Conservation (phyloP, 2,329 filamentous ascomycete species). For the Xylariales sp. region DNA sequence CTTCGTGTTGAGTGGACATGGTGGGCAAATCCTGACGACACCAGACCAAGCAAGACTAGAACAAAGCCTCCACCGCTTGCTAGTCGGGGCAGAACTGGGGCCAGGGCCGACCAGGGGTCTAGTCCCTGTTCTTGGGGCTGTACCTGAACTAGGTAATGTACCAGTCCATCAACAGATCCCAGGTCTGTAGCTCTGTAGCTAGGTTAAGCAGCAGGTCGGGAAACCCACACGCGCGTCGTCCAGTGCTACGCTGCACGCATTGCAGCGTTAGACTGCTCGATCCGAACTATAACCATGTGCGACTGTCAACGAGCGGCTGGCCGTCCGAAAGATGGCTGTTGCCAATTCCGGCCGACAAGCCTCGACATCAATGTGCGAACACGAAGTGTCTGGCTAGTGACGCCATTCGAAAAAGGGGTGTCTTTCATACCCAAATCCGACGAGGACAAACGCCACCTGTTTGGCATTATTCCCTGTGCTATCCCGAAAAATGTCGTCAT, state of each 20-base stretch:
- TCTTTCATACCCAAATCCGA: neutral
- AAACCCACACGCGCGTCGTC: constrained; percentile 29
- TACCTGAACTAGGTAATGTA: constrained; percentile 43
- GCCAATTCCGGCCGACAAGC: constrained; percentile 21
- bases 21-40: constrained; percentile 37
- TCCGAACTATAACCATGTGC: constrained; percentile 21
- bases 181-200: too few relatives aligned
- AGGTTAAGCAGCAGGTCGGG: neutral
- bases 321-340: constrained; percentile 1
- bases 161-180: constrained; percentile 27
- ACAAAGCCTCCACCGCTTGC: constrained; percentile 26
- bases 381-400: constrained; percentile 32
- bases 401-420: constrained; percentile 32
- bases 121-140: constrained; percentile 47
- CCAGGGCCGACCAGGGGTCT: constrained; percentile 27
- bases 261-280: constrained; percentile 19
- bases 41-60: constrained; percentile 18
- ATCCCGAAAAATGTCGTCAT: constrained; percentile 37
- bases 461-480: constrained; percentile 19
- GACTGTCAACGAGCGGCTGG: constrained; percentile 19
- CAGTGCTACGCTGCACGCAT: constrained; percentile 30
- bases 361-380: constrained; percentile 28
- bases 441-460: constrained; percentile 25
- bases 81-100: constrained; percentile 24
- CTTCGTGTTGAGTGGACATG: constrained; percentile 38